Evolutionary conservation across 768 basidiomycete species (phyloP), one percentile per base, ranked within the genome.

Genomic region (Macrolepiota dolichaula): DNA sequence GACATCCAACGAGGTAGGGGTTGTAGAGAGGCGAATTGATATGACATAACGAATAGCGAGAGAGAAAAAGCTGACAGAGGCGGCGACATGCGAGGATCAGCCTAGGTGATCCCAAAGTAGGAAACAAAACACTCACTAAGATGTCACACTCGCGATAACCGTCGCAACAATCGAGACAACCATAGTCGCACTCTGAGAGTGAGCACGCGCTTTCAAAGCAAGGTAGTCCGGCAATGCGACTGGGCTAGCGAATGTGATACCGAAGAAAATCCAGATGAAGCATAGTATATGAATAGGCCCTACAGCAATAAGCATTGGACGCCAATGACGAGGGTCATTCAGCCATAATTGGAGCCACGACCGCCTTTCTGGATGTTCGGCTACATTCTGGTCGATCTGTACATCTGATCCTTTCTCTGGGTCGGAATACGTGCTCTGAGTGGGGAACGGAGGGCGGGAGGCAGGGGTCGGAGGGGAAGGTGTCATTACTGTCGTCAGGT

Each of bases 151-250:
- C 4, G 57, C 29, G 13, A 57, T 2, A 13, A 57, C 15, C 12
- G 57, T 57, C 24, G 49, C 29, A 15, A 50, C 25, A 25, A 57
- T 50, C 2, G 57, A 40, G 4, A 50, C 46, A 50, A 57, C 17
- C 57, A 57, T 57, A 11, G 57, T 57, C 11, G 36, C 22, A 13
- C 57, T 57, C 29, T 57, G 57, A 50, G 22, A 22, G 27, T 57
- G 47, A 1, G 46, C 49, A 15, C 29, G 19, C n/a, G 50, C 36
- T 0, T 24, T 24, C 17, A 22, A n/a, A n/a, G 47, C 46, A 24
- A 57, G 15, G 13, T 37, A 51, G 36, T 57, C 57, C 35, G 57
- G 57, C 1, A 57, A 11, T 10, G 47, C n/a, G 17, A 57, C 17
- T 25, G 57, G 46, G 19, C 24, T 22, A 24, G 13, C 17, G n/a